A percentile compares a stretch with the other conserved stretches of the same genome.
Conservation (phyloP, 1,284 basidiomycete species). For the Meira nashicola region DNA sequence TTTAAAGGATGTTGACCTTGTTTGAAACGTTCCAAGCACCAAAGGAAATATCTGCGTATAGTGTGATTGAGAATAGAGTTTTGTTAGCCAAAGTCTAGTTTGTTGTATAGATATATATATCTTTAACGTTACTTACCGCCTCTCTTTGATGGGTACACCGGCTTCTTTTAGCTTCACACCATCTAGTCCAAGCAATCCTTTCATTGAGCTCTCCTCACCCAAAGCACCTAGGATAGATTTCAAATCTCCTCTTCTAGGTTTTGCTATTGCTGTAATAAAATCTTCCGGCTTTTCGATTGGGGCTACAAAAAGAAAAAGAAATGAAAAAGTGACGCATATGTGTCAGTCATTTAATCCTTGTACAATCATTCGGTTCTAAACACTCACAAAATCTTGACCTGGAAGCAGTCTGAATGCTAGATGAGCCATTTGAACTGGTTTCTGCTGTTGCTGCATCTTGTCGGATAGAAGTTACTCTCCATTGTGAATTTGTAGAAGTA, state of each 20-base stretch:
- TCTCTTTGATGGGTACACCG: constrained; percentile 4
- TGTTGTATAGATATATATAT: no score
- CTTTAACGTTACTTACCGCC: not conserved
- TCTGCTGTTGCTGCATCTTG: no score
- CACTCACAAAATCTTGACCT: no score
- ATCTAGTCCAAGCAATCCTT: not conserved
- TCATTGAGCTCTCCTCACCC: not conserved
- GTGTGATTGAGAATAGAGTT: not conserved
- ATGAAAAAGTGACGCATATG: no score
- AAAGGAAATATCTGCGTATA: constrained; percentile 65
- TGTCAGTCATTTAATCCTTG: no score
- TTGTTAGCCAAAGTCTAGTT: no score
- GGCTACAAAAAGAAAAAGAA: no score
- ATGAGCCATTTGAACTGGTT: no score
- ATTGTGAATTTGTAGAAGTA: no score
- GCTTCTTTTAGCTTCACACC: constrained; percentile 1
- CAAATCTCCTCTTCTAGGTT: constrained; percentile 9
- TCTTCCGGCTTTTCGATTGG: not conserved
- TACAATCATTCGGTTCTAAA: no score
- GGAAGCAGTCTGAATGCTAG: no score
- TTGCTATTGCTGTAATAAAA: constrained; percentile 1
- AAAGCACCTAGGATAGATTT: not conserved
- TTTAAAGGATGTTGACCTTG: constrained; percentile 59
- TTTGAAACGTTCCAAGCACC: constrained; percentile 74
- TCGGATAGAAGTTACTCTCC: no score